Conservation (phyloP, 2,329 filamentous ascomycete genomes). For the Plectosphaerella cucumerina region DNA sequence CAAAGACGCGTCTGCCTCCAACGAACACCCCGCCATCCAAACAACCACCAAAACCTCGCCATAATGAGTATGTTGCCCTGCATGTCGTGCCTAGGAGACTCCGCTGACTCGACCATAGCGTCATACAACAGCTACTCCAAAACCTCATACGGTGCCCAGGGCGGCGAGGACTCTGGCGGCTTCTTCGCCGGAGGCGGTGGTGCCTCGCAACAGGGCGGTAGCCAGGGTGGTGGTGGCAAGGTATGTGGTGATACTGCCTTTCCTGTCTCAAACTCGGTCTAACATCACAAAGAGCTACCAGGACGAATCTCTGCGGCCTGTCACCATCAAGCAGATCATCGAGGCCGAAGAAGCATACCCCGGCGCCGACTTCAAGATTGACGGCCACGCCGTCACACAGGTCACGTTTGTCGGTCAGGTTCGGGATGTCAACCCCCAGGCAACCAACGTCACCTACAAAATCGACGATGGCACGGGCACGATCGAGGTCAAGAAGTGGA, state of each 20-base stretch:
- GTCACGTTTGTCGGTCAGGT: conserved; percentile 89
- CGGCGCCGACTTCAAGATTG: conserved; percentile 74
- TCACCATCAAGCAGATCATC: conserved; percentile 92
- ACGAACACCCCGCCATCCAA: not conserved
- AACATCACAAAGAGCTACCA: conserved; percentile 38
- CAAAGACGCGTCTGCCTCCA: not conserved
- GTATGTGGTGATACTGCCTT: conserved; percentile 21
- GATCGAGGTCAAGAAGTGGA: conserved; percentile 88
- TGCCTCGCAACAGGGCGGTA: conserved; percentile 49
- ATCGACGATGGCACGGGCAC: conserved; percentile 92
- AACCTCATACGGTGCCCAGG: conserved; percentile 48
- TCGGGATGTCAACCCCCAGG: conserved; percentile 77
- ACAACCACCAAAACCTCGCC: not conserved
- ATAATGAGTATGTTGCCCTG: not conserved
- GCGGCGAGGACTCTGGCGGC: conserved; percentile 57
- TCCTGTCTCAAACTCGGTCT: not conserved
- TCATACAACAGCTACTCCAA: conserved; percentile 39
- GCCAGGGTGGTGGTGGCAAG: conserved; percentile 44
- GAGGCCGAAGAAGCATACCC: conserved; percentile 75
- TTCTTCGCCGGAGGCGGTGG: conserved; percentile 49
- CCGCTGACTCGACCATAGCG: conserved; percentile 22
- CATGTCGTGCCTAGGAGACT: not conserved
- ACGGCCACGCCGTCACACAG: conserved; percentile 68
- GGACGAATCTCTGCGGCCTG: conserved; percentile 85
- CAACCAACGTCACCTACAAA: conserved; percentile 87